Evolutionary conservation across 495 filamentous ascomycete genomes (phyloP).

Genomic region (Xylona heveae): DNA sequence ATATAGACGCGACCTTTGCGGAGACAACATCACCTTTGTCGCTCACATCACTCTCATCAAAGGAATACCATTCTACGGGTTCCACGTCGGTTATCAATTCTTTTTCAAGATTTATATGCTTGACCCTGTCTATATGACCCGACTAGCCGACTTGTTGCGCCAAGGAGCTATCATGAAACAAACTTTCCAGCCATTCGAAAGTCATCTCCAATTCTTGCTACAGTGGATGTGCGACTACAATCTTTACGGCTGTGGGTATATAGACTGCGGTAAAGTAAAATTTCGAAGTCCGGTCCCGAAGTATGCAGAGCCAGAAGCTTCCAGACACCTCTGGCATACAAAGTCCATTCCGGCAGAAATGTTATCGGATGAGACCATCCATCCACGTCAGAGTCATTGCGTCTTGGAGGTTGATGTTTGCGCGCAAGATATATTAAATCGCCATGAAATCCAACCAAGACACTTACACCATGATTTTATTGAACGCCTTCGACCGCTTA

Average conservation of each 20-base stretch:
- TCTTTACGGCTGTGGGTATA: constrained; percentile 77
- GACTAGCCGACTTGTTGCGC: constrained; percentile 64
- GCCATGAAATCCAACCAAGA: constrained; percentile 47
- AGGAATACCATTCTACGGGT: constrained; percentile 88
- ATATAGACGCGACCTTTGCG: constrained; percentile 52
- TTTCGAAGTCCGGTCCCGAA: constrained; percentile 65
- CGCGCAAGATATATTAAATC: constrained; percentile 74
- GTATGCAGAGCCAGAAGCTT: constrained; percentile 30
- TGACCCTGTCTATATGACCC: constrained; percentile 60
- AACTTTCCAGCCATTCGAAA: constrained; percentile 77
- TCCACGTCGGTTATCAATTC: constrained; percentile 70
- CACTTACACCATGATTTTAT: constrained; percentile 72
- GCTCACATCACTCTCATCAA: constrained; percentile 83
- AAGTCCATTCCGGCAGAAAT: constrained; percentile 31
- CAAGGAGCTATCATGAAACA: constrained; percentile 71
- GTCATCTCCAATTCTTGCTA: constrained; percentile 71
- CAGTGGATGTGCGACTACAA: constrained; percentile 99
- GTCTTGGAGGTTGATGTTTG: constrained; percentile 74
- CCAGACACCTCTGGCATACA: constrained; percentile 59
- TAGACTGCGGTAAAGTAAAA: constrained; percentile 41
- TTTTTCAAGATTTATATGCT: constrained; percentile 90
- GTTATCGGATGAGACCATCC: constrained; percentile 33
- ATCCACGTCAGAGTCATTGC: constrained; percentile 71
- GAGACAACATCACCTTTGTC: constrained; percentile 50
- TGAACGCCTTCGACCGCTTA: constrained; percentile 43